Conservation (phyloP, 1,139 yeast species). For the Lodderomyces oxycetoniae region DNA sequence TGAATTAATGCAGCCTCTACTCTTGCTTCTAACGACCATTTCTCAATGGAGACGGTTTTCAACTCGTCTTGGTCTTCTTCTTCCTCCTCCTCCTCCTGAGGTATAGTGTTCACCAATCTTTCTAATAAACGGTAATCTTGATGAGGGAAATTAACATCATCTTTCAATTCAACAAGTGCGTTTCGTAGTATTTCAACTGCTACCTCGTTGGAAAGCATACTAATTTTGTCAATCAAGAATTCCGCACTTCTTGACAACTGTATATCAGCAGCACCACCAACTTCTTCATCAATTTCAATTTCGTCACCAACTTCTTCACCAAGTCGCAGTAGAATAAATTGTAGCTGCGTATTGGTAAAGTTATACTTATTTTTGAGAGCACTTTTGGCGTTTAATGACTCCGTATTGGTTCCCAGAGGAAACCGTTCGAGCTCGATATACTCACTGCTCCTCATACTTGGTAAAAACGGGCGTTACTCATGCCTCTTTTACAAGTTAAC, state of each 20-base stretch:
- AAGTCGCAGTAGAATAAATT: slow-evolving; percentile 25
- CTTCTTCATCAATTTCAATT: slow-evolving; percentile 18
- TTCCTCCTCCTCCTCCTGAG: slow-evolving; percentile 7
- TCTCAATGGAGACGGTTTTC: slow-evolving; percentile 27
- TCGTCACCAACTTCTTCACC: slow-evolving; percentile 34
- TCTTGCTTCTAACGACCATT: slow-evolving; percentile 35
- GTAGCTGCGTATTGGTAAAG: slow-evolving; percentile 19
- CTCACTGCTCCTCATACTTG: no score
- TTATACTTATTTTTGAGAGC: not conserved
- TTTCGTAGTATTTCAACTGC: slow-evolving; percentile 35
- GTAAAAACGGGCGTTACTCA: no score
- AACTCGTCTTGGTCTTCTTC: slow-evolving; percentile 13
- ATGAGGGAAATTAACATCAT: slow-evolving; percentile 38
- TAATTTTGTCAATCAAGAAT: slow-evolving; percentile 31
- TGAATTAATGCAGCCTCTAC: slow-evolving; percentile 41
- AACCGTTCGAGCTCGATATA: no score
- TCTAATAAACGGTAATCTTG: slow-evolving; percentile 36
- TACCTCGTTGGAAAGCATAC: slow-evolving; percentile 17
- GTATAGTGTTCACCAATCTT: slow-evolving; percentile 22
- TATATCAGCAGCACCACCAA: slow-evolving; percentile 11
- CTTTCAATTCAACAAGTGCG: slow-evolving; percentile 36
- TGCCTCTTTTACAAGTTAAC: no score
- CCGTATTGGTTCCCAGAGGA: no score
- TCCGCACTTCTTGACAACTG: slow-evolving; percentile 19
- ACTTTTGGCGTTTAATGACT: no score